Evolutionary conservation across 192 early-diverging fungal species (phyloP), one percentile per base, ranked within the genome.

Genomic region (Gamsiella multidivaricata): DNA sequence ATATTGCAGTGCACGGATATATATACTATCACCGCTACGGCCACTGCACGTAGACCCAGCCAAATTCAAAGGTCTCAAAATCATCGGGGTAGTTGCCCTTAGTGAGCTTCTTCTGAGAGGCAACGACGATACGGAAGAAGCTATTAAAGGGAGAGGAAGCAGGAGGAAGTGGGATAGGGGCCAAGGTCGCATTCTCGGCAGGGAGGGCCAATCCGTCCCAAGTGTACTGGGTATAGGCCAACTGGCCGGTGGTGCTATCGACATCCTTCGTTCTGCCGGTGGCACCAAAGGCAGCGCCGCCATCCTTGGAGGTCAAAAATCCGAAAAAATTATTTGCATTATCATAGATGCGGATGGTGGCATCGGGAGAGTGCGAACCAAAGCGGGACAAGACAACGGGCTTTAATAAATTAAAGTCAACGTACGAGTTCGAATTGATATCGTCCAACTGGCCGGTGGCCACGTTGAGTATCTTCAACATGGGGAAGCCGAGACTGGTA

Each of bases 51-150:
- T 39, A 46, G n/a, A 43, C 63, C 18, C 14, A 36, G 51, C 53
- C 56, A 33, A 69, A 17, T 5, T 69, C 37, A 29, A 41, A 67
- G 58, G 62, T 42, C 59, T 76, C 72, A 54, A 61, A 76, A 26
- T 76, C 72, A 10, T 26, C 42, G 14, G 72, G 72, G 58, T 61
- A 76, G 0, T 0, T 23, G 11, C 72, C 72, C 65, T 67, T 76
- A 52, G 58, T 66, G 26, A 76, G 12, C 64, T 76, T 76, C 46
- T 62, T 59, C 41, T 76, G 72, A 8, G 49, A 42, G 6, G 72
- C 72, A n/a, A 67, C 56, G 2, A 51, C 72, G 53, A 76, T 45
- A 28, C 14, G 41, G 43, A 67, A 76, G 7, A 59, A 50, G 2
- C 72, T n/a, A n/a, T n/a, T n/a, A n/a, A n/a, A n/a, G n/a, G n/a